phyloP scores from a whole-genome alignment of 495 filamentous ascomycete genomes.

The Xylaria acuta region DNA sequence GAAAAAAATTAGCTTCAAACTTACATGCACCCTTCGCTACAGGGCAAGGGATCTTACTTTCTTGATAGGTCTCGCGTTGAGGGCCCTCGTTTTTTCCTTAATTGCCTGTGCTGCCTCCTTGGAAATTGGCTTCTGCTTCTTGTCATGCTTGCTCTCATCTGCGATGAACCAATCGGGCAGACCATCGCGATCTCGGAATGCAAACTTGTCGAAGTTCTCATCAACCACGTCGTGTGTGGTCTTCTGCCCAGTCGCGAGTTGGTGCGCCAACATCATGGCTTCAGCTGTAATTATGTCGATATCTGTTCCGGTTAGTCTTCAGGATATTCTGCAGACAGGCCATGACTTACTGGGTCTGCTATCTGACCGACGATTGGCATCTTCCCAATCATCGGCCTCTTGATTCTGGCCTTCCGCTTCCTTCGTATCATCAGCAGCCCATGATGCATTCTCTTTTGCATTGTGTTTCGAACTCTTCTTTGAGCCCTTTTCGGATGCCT shows the following conservation, averaged over 20 bases:
- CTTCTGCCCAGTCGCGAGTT: constrained; percentile 85
- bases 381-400: constrained; percentile 69
- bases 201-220: constrained; percentile 89
- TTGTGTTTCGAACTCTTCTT: constrained; percentile 34
- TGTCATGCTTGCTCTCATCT: constrained; percentile 85
- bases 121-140: constrained; percentile 82
- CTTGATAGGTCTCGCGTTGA: constrained; percentile 98
- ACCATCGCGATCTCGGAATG: constrained; percentile 89
- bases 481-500: constrained; percentile 23
- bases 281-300: constrained; percentile 99
- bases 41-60: constrained; percentile 54
- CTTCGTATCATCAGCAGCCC: constrained; percentile 44
- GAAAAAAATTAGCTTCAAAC: constrained; percentile 2
- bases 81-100: constrained; percentile 89
- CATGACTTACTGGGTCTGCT: constrained; percentile 68
- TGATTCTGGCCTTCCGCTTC: constrained; percentile 57
- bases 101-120: constrained; percentile 91
- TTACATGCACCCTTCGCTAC: not conserved
- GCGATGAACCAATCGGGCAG: constrained; percentile 98
- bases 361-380: constrained; percentile 67
- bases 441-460: constrained; percentile 36
- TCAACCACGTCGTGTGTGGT: constrained; percentile 79
- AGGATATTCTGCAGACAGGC: not conserved
- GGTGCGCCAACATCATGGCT: constrained; percentile 97
- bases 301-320: constrained; percentile 60